Evolutionary conservation across 78 protist genomes (phyloP).

Genomic region (Diacronema lutheri): DNA sequence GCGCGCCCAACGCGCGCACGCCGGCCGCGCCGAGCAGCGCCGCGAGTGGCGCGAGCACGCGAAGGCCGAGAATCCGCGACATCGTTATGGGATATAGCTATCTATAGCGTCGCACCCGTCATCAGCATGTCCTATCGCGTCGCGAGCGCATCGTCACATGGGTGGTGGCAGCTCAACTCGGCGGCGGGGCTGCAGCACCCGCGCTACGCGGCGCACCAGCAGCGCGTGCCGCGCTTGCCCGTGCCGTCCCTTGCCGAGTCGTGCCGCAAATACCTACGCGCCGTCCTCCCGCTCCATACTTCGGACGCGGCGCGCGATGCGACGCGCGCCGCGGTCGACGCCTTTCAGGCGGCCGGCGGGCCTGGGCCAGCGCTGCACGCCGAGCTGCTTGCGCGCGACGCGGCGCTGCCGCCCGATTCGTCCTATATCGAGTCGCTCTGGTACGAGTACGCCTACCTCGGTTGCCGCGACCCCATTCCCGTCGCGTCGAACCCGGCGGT

Average conservation of each 20-base stretch:
- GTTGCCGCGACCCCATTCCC: conserved; percentile 25
- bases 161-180: no score
- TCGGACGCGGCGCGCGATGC: neutral
- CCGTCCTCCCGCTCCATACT: neutral
- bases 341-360: neutral
- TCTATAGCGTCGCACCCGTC: no score
- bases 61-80: no score
- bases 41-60: no score
- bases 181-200: no score
- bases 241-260: neutral
- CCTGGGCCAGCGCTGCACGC: conserved; percentile 5
- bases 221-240: conserved; percentile 25
- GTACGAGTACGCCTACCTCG: conserved; percentile 46
- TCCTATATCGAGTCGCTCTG: conserved; percentile 41
- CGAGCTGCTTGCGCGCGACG: neutral
- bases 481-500: conserved; percentile 45
- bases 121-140: no score
- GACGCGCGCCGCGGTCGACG: neutral
- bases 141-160: no score
- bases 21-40: no score
- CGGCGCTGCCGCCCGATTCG: neutral
- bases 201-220: no score
- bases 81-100: no score
- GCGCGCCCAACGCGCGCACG: no score
- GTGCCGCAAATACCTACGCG: neutral